Base-by-base conservation (phyloP, 192 early-diverging fungal genomes). In the Coemansia biformis region DNA sequence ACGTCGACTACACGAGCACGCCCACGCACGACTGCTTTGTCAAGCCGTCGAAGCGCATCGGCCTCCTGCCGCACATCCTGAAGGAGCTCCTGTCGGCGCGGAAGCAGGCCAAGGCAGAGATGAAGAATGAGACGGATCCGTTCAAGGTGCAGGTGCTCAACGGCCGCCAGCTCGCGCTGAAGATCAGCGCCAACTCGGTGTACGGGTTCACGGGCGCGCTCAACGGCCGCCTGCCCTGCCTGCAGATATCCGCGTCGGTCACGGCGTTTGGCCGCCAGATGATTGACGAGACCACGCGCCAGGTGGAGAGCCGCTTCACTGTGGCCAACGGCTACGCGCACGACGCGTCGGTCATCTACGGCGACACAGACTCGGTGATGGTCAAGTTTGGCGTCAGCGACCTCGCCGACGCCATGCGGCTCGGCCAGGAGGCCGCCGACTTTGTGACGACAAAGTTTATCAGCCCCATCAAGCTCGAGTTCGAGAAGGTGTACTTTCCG, bases 351-450 rank as follows among this genome's bases (percentile, higher is more conserved):
- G 92, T 99, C 42, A 93, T 99, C 48, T 99, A 97, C 61, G 96
- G 96, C 36, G 96, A 99, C 61, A 99, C 93, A 0, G 93, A 99
- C 79, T 99, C 96, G 6, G 91, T 99, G 21, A 97, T 99, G 96
- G 89, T 99, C 38, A 93, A 93, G 43, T 99, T 99, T 83, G 96
- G 96, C 21, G 79, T 80, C 10, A 65, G 79, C 29, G 73, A 59
- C 40, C 78, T 97, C 28, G 83, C 70, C 16, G 86, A 94, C 9
- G 82, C 91, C 4, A 96, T 99, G 96, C 63, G 78, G 29, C 60
- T 95, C 0, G 91, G 91, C 65, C 68, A 75, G 30, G 84, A 92
- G 51, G 96, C 92, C 3, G 92, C 96, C 3, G 78, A 82, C 14
- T 71, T 78, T 63, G 92, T 99, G 2, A 94, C 96, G 7, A 68